Evolutionary conservation across 163 green algal genomes (phyloP).

Genomic region (Volvox carteri): DNA sequence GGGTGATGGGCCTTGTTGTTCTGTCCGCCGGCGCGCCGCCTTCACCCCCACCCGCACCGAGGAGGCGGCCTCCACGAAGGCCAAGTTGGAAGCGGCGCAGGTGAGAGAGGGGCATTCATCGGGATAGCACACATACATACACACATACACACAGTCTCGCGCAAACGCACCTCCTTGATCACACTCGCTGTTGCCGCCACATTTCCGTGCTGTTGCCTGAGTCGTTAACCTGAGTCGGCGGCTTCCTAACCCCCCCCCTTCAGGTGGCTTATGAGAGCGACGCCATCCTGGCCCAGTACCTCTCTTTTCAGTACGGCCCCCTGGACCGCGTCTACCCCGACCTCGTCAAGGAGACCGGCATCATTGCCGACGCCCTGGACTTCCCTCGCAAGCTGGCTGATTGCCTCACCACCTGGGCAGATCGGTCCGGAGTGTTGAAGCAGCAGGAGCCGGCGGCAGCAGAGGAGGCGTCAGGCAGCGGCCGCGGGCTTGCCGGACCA

Average conservation of each 20-base stretch:
- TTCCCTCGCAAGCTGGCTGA: constrained; percentile 69
- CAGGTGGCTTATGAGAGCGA: constrained; percentile 73
- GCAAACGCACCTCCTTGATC: too few relatives aligned
- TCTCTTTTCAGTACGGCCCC: constrained; percentile 72
- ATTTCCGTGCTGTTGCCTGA: too few relatives aligned
- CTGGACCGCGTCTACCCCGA: constrained; percentile 55
- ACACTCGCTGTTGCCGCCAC: too few relatives aligned
- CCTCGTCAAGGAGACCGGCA: constrained; percentile 37
- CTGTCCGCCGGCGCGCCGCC: constrained; percentile 52
- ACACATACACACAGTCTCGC: too few relatives aligned
- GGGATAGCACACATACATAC: too few relatives aligned
- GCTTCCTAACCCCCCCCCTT: too few relatives aligned
- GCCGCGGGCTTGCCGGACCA: neutral
- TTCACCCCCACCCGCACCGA: constrained; percentile 71
- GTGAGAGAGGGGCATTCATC: too few relatives aligned
- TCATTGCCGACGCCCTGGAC: constrained; percentile 57
- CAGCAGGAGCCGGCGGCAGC: neutral
- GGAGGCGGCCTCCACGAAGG: constrained; percentile 62
- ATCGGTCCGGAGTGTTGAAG: constrained; percentile 22
- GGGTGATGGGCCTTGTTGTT: constrained; percentile 78
- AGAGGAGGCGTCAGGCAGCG: neutral
- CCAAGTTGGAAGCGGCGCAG: constrained; percentile 67
- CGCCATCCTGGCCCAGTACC: constrained; percentile 70
- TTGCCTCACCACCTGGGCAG: constrained; percentile 57
- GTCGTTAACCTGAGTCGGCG: too few relatives aligned